Conservation (phyloP, 768 basidiomycete species). For the Symmetrospora coprosmae region DNA sequence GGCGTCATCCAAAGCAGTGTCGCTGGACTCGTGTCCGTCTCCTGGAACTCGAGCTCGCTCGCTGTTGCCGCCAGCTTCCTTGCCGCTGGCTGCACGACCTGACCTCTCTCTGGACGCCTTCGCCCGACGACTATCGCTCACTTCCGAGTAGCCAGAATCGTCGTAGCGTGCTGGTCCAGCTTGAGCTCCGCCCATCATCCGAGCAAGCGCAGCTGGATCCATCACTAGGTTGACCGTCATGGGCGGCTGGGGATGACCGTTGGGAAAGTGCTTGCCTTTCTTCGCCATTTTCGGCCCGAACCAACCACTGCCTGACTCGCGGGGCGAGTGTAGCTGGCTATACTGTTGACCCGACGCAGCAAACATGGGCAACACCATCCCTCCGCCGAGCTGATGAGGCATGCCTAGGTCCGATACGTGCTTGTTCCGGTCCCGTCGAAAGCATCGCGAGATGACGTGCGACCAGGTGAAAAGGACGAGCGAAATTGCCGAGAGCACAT, state of each 20-base stretch:
- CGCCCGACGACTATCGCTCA: no score
- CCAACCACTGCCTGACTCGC: background rate
- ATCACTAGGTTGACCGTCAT: conserved; percentile 18
- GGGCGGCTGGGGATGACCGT: background rate
- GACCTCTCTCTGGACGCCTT: no score
- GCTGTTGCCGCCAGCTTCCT: background rate
- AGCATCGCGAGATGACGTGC: background rate
- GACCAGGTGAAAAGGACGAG: background rate
- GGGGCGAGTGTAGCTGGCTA: background rate
- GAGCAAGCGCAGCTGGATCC: background rate
- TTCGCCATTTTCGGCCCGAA: background rate
- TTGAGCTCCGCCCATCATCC: background rate
- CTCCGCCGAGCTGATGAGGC: background rate
- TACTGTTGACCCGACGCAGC: background rate
- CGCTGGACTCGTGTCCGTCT: background rate
- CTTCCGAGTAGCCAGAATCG: conserved; percentile 5
- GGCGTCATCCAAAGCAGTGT: no score
- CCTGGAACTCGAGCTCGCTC: background rate
- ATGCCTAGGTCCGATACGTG: background rate
- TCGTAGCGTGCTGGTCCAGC: conserved; percentile 12
- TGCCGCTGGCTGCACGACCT: no score
- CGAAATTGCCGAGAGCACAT: background rate
- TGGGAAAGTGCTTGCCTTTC: background rate
- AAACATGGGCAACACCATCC: conserved; percentile 5
- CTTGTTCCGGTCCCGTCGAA: background rate